Evolutionary conservation across 2,329 filamentous ascomycete genomes (phyloP).

Genomic region (Phyllosticta citribraziliensis): DNA sequence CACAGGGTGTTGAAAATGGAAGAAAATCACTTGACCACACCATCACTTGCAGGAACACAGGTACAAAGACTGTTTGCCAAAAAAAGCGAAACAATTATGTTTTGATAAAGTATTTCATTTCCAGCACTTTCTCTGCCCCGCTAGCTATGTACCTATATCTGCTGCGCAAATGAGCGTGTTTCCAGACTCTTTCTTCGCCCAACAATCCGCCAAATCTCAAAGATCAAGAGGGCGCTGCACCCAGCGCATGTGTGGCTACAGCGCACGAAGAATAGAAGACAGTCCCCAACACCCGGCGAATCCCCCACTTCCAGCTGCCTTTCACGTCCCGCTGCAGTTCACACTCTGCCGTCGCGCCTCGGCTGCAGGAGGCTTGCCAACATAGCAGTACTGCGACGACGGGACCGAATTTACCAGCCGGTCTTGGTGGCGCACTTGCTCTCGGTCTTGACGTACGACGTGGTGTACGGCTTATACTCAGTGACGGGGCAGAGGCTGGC

Average conservation of each 20-base stretch:
- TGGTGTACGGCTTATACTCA: constrained; percentile 15
- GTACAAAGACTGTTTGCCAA: no score
- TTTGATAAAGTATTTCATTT: no score
- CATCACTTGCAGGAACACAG: no score
- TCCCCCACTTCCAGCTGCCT: background rate
- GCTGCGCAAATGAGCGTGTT: no score
- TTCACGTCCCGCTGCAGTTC: background rate
- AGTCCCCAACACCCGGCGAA: background rate
- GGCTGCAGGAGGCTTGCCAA: background rate
- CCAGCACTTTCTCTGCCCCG: no score
- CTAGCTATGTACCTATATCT: no score
- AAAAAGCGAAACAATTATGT: no score
- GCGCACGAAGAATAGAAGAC: background rate
- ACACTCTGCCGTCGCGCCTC: background rate
- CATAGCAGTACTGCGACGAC: background rate
- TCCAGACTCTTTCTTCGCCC: background rate
- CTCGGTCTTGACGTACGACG: constrained; percentile 15
- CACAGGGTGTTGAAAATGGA: no score
- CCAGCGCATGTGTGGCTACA: background rate
- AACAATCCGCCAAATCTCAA: background rate
- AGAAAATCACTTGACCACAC: no score
- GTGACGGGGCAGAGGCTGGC: constrained; percentile 15
- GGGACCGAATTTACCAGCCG: background rate
- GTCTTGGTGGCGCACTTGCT: constrained; percentile 16
- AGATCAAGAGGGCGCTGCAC: background rate